Conservation (phyloP, 2,329 filamentous ascomycete species). For the Plectosphaerella plurivora region DNA sequence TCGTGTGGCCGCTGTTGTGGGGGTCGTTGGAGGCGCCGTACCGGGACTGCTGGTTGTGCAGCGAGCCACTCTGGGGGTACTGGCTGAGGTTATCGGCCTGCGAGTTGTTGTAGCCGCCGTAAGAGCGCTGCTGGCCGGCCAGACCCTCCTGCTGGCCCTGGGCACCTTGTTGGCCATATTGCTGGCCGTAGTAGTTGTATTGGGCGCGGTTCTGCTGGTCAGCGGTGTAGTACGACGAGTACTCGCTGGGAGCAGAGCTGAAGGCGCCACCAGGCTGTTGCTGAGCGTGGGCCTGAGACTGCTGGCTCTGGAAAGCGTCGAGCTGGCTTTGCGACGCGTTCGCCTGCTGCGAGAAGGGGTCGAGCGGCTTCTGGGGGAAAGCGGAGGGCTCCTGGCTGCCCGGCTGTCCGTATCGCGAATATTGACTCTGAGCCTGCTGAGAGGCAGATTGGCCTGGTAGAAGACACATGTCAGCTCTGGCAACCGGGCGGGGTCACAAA, state of each 20-base stretch:
- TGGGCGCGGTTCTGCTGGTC: conserved; percentile 68
- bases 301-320: conserved; percentile 56
- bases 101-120: conserved; percentile 67
- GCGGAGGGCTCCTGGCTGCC: conserved; percentile 57
- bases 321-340: conserved; percentile 47
- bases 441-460: conserved; percentile 41
- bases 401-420: conserved; percentile 63
- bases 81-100: conserved; percentile 62
- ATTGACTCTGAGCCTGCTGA: conserved; percentile 57
- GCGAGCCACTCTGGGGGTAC: conserved; percentile 71
- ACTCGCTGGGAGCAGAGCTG: conserved; percentile 73
- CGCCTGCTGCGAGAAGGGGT: conserved; percentile 76
- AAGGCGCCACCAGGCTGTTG: conserved; percentile 61
- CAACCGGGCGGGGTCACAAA: conserved; percentile 3
- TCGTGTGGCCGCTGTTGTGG: conserved; percentile 85
- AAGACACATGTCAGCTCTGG: conserved; percentile 9
- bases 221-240: conserved; percentile 79
- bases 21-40: conserved; percentile 59
- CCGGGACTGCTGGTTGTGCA: conserved; percentile 49
- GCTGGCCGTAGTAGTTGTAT: conserved; percentile 71
- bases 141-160: conserved; percentile 72
- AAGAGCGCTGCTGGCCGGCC: conserved; percentile 67
- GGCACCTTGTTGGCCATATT: conserved; percentile 49
- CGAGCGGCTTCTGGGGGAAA: conserved; percentile 74
- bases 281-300: conserved; percentile 50